These are phyloP conservation scores for Metschnikowia sp. DNA, from an alignment of 805 yeast genomes.

Conservation along the genomic window DNA sequence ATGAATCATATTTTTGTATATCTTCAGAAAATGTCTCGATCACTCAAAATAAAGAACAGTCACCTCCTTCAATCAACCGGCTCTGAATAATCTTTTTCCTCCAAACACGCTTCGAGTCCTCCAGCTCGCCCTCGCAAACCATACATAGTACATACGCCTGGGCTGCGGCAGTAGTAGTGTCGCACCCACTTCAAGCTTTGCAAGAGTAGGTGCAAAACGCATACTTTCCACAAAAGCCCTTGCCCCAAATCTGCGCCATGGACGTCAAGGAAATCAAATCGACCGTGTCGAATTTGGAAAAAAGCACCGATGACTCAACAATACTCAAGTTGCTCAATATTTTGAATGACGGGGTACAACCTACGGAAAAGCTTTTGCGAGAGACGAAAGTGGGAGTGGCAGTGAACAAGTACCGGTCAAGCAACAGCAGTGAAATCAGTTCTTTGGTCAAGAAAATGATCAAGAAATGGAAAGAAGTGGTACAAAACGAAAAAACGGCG, in stretches of 20 bases:
- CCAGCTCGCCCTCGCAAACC: too few species aligned
- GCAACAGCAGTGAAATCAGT: conserved; percentile 63
- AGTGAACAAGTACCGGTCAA: conserved; percentile 81
- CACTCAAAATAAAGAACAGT: too few species aligned
- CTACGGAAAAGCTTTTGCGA: conserved; percentile 80
- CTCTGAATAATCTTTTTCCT: background rate
- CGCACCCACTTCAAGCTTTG: background rate
- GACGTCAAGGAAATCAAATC: conserved; percentile 71
- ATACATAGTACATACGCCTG: background rate
- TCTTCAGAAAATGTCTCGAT: too few species aligned
- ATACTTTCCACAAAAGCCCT: background rate
- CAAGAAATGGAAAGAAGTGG: conserved; percentile 85
- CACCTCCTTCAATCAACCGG: too few species aligned
- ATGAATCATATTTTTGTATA: too few species aligned
- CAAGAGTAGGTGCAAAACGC: background rate
- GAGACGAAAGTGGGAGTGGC: conserved; percentile 97
- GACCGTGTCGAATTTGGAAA: conserved; percentile 70
- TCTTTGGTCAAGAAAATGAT: conserved; percentile 78
- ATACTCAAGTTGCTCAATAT: conserved; percentile 63
- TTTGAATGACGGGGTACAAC: conserved; percentile 68
- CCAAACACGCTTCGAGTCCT: too few species aligned
- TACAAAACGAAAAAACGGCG: conserved; percentile 58
- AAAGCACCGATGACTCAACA: conserved; percentile 59
- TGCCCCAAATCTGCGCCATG: conserved; percentile 34
- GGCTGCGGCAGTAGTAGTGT: background rate